Conservation (phyloP, 768 basidiomycete species). For the Termitomyces heimii region DNA sequence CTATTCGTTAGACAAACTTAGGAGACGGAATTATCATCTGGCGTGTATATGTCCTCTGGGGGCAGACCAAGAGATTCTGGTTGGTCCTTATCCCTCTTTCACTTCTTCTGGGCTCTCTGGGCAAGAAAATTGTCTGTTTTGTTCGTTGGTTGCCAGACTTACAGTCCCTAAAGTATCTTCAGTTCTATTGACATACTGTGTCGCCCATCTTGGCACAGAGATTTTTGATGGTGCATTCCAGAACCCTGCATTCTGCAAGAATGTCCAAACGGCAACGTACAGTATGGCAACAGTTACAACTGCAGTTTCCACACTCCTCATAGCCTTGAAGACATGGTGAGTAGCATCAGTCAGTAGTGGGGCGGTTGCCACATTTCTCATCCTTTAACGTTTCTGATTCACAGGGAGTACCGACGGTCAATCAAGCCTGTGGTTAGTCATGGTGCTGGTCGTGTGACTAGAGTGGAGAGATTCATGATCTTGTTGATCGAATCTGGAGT, state of each 20-base stretch:
- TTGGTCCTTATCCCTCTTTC: background rate
- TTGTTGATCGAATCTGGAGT: constrained; percentile 7
- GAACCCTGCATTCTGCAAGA: constrained; percentile 8
- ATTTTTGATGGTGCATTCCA: constrained; percentile 9
- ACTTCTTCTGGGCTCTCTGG: constrained; percentile 3
- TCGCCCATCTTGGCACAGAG: constrained; percentile 4
- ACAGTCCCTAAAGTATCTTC: background rate
- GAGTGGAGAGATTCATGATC: constrained; percentile 6
- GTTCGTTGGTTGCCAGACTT: background rate
- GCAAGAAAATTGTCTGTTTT: background rate
- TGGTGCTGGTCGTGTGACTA: background rate
- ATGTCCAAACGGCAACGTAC: constrained; percentile 4
- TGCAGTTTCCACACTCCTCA: constrained; percentile 7
- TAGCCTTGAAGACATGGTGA: constrained; percentile 9
- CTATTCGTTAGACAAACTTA: background rate
- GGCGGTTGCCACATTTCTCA: background rate
- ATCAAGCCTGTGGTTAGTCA: constrained; percentile 1
- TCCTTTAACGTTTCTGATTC: background rate
- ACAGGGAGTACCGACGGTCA: constrained; percentile 9
- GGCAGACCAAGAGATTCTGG: background rate
- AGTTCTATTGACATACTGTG: constrained; percentile 6
- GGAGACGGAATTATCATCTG: constrained; percentile 9
- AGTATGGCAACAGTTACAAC: constrained; percentile 6
- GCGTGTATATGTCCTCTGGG: constrained; percentile 10
- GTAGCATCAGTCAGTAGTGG: background rate